Evolutionary conservation across 768 basidiomycete species (phyloP).

Genomic region (Boletus rubescentipes): DNA sequence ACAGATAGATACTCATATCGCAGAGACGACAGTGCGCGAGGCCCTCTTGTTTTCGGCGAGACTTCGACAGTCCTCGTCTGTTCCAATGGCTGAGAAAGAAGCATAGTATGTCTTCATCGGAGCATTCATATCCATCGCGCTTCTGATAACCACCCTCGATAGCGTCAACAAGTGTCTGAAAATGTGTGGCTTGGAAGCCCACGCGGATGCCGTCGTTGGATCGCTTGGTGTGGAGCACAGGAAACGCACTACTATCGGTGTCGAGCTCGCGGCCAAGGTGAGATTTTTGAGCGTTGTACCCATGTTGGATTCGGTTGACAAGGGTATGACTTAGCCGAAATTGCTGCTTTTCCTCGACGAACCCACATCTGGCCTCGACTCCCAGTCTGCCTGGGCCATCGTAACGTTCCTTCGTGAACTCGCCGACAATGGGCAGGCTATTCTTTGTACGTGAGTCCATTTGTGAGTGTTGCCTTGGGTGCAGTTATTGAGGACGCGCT

Average conservation of each 20-base stretch:
- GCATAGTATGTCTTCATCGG: constrained; percentile 59
- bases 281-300: neutral
- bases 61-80: constrained; percentile 68
- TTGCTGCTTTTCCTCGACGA: constrained; percentile 59
- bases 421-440: constrained; percentile 53
- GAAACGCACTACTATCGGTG: constrained; percentile 59
- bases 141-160: neutral
- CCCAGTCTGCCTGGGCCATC: constrained; percentile 52
- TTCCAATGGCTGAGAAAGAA: constrained; percentile 69
- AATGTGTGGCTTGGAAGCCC: constrained; percentile 62
- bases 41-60: constrained; percentile 78
- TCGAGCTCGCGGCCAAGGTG: constrained; percentile 58
- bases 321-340: constrained; percentile 31
- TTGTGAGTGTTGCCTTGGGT: neutral
- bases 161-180: constrained; percentile 59
- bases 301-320: neutral
- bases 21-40: constrained; percentile 75
- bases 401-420: constrained; percentile 50
- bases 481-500: neutral
- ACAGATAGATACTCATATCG: constrained; percentile 80
- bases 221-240: constrained; percentile 48
- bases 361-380: constrained; percentile 57
- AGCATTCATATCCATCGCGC: neutral
- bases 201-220: constrained; percentile 66
- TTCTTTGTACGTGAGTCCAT: constrained; percentile 49